phyloP scores from a whole-genome alignment of 164 flowering plant species.

The Brasenia schreberi region DNA sequence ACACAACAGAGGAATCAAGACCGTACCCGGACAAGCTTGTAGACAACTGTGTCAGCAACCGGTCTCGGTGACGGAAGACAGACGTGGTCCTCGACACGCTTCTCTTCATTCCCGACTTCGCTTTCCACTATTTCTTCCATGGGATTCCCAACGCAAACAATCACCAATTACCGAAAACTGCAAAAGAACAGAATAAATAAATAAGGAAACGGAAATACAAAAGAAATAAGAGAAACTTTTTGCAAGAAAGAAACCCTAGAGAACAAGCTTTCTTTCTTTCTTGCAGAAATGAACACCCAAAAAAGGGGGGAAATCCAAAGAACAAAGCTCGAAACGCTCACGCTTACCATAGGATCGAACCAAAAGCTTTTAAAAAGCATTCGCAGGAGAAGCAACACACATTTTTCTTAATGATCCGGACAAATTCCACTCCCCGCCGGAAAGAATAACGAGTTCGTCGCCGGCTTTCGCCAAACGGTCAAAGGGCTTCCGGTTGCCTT shows the following conservation, averaged over 20 bases:
- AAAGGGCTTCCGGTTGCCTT: background rate
- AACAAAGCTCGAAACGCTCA: no score
- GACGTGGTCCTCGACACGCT: slow-evolving; percentile 13
- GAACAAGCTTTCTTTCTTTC: background rate
- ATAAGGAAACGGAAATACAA: background rate
- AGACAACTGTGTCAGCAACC: slow-evolving; percentile 8
- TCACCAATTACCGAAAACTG: slow-evolving; percentile 8
- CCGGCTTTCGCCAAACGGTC: background rate
- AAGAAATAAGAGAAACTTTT: background rate
- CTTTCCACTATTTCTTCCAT: slow-evolving; percentile 52
- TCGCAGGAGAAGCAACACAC: background rate
- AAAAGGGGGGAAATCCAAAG: background rate
- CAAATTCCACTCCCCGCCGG: background rate
- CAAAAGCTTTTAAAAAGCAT: background rate
- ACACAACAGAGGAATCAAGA: background rate
- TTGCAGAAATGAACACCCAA: background rate
- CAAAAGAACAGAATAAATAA: background rate
- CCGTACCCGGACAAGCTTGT: slow-evolving; percentile 12
- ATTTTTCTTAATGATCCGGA: background rate
- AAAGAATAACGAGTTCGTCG: background rate
- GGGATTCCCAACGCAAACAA: slow-evolving; percentile 31
- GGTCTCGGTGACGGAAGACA: slow-evolving; percentile 11
- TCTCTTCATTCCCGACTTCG: slow-evolving; percentile 25
- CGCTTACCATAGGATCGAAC: background rate
- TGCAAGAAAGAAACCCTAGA: background rate